Evolutionary conservation across 2,329 filamentous ascomycete species (phyloP).

Genomic region (Aspergillus spinulosporus): DNA sequence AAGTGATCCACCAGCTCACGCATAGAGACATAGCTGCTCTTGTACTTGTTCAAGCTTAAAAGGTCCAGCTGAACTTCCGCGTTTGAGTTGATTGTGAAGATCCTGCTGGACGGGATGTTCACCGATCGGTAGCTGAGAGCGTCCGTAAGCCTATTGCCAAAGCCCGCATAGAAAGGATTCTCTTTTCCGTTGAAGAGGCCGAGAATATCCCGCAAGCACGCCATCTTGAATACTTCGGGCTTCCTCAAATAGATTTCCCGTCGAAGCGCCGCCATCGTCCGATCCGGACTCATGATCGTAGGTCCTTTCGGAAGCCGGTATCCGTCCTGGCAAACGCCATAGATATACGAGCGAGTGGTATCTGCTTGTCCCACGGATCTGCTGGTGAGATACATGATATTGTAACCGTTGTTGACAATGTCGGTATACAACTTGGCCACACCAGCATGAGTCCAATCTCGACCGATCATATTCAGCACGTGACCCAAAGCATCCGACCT

Average conservation of each 20-base stretch:
- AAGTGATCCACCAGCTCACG: slow-evolving; percentile 97
- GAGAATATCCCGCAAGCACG: slow-evolving; percentile 90
- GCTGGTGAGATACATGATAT: slow-evolving; percentile 96
- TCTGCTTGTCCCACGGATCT: slow-evolving; percentile 93
- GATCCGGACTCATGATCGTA: slow-evolving; percentile 90
- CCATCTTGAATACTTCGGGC: slow-evolving; percentile 99
- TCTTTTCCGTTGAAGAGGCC: slow-evolving; percentile 75
- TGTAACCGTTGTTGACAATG: slow-evolving; percentile 93
- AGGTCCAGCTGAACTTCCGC: slow-evolving; percentile 92
- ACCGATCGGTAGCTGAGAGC: slow-evolving; percentile 94
- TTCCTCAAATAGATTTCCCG: slow-evolving; percentile 94
- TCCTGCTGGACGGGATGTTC: slow-evolving; percentile 88
- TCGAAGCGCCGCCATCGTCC: slow-evolving; percentile 88
- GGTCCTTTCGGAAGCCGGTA: slow-evolving; percentile 85
- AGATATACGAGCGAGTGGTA: slow-evolving; percentile 82
- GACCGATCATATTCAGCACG: slow-evolving; percentile 91
- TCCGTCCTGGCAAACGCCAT: slow-evolving; percentile 83
- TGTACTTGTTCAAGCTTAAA: slow-evolving; percentile 87
- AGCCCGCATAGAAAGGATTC: slow-evolving; percentile 93
- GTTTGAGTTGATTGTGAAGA: slow-evolving; percentile 98
- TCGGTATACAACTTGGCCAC: slow-evolving; percentile 97
- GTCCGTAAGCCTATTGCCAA: slow-evolving; percentile 94
- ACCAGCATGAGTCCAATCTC: slow-evolving; percentile 96
- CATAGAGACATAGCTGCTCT: slow-evolving; percentile 96
- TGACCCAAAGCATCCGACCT: slow-evolving; percentile 87